Evolutionary conservation across 441 rosid genomes (phyloP).

Genomic region (Hura crepitans): DNA sequence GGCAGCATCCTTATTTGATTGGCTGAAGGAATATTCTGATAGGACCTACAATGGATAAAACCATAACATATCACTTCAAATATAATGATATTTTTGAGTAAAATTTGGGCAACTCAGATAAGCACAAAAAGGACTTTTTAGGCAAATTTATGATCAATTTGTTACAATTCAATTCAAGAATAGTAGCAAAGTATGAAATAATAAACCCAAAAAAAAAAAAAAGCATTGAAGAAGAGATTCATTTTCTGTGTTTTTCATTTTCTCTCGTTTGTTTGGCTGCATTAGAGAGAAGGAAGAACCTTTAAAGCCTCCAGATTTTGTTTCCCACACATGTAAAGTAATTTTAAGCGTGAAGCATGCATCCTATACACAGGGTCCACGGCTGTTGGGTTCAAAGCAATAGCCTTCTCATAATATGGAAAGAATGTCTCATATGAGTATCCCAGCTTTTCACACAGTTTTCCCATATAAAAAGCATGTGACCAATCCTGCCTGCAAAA

Average conservation of each 20-base stretch:
- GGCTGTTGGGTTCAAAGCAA: slow-evolving; percentile 74
- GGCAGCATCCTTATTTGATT: slow-evolving; percentile 60
- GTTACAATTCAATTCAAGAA: background rate
- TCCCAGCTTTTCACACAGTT: slow-evolving; percentile 93
- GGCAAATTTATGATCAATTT: background rate
- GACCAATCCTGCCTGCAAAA: slow-evolving; percentile 93
- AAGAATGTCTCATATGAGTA: slow-evolving; percentile 58
- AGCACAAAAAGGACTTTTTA: slow-evolving; percentile 1
- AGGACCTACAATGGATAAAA: slow-evolving; percentile 50
- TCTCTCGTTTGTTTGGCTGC: background rate
- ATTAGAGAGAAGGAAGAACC: slow-evolving; percentile 38
- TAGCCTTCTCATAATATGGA: slow-evolving; percentile 77
- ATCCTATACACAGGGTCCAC: slow-evolving; percentile 97
- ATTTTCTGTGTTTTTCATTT: background rate
- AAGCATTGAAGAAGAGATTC: slow-evolving; percentile 7
- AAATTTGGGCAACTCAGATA: slow-evolving; percentile 18
- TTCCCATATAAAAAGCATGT: slow-evolving; percentile 96
- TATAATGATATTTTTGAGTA: background rate
- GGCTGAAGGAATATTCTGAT: slow-evolving; percentile 56
- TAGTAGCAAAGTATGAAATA: slow-evolving; percentile 12
- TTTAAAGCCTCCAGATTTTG: slow-evolving; percentile 65
- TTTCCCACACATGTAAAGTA: slow-evolving; percentile 67
- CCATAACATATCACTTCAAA: slow-evolving; percentile 1
- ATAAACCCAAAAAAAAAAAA: slow-evolving; percentile 13
- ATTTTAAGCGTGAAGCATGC: slow-evolving; percentile 95